phyloP scores from a whole-genome alignment of 225 moss, liverwort and hornwort genomes.

The Marchantia paleacea region DNA sequence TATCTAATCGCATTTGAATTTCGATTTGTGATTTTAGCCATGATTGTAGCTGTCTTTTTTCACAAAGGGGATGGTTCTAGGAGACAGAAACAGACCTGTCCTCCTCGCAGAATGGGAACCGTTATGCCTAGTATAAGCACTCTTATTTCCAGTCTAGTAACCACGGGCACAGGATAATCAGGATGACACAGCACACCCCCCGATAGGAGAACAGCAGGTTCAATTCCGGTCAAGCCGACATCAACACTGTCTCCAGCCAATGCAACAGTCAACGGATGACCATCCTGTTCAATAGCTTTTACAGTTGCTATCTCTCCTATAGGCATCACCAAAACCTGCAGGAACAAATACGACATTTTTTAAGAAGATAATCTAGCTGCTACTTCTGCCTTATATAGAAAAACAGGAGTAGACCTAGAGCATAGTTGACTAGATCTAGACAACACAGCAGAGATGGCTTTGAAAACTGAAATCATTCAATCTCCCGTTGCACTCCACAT shows the following conservation, averaged over 20 bases:
- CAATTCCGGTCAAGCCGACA: slow-evolving; percentile 79
- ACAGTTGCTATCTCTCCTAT: slow-evolving; percentile 64
- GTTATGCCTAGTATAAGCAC: slow-evolving; percentile 71
- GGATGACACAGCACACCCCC: slow-evolving; percentile 94
- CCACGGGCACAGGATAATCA: slow-evolving; percentile 84
- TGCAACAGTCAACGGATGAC: slow-evolving; percentile 51
- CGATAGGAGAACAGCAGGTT: slow-evolving; percentile 55
- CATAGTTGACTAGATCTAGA: background rate
- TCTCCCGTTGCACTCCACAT: no score
- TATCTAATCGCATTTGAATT: no score
- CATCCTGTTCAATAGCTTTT: slow-evolving; percentile 73
- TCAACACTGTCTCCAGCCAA: slow-evolving; percentile 90
- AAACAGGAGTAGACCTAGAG: background rate
- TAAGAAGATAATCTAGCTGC: background rate
- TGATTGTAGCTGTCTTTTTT: no score
- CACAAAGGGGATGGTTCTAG: background rate
- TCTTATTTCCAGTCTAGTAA: slow-evolving; percentile 70
- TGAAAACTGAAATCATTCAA: background rate
- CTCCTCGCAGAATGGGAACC: slow-evolving; percentile 74
- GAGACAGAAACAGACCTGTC: slow-evolving; percentile 52
- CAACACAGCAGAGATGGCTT: no score
- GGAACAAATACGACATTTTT: background rate
- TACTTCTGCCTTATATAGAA: background rate
- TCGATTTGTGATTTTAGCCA: no score
- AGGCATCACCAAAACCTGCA: slow-evolving; percentile 93